phyloP scores from a whole-genome alignment of 2,329 filamentous ascomycete genomes.

The Eutypella sp. region DNA sequence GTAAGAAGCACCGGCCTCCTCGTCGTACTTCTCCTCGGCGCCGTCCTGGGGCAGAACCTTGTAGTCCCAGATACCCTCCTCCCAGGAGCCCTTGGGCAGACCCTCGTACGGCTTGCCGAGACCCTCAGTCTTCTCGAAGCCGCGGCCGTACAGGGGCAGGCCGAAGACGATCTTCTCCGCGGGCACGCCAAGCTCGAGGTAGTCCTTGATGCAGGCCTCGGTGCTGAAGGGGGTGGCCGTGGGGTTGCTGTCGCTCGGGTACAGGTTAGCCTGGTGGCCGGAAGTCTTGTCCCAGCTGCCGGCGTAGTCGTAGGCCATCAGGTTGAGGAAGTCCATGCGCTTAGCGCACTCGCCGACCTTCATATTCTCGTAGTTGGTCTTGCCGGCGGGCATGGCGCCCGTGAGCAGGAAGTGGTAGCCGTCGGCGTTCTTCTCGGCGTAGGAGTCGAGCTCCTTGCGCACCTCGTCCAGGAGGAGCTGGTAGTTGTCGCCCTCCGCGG shows the following conservation, averaged over 20 bases:
- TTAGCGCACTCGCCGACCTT: constrained; percentile 40
- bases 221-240: constrained; percentile 65
- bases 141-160: constrained; percentile 75
- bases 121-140: constrained; percentile 60
- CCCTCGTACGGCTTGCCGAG: constrained; percentile 60
- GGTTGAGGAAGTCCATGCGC: constrained; percentile 50
- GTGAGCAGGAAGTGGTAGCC: constrained; percentile 51
- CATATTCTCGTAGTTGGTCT: constrained; percentile 41
- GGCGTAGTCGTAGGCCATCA: constrained; percentile 72
- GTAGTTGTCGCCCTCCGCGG: constrained; percentile 38
- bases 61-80: constrained; percentile 74
- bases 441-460: constrained; percentile 43
- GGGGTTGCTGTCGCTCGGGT: constrained; percentile 47
- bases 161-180: constrained; percentile 67
- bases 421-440: constrained; percentile 37
- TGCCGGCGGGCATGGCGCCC: constrained; percentile 46
- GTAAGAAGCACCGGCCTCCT: constrained; percentile 58
- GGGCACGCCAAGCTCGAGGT: constrained; percentile 58
- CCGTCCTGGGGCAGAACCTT: constrained; percentile 65
- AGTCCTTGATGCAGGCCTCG: constrained; percentile 59
- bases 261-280: constrained; percentile 71
- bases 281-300: constrained; percentile 60
- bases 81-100: constrained; percentile 64
- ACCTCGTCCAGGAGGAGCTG: constrained; percentile 39
- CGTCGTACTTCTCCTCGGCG: constrained; percentile 54